A percentile compares a stretch with the other conserved stretches of the same genome.
Conservation (phyloP, 768 basidiomycete species). For the Pholiota microspora region DNA sequence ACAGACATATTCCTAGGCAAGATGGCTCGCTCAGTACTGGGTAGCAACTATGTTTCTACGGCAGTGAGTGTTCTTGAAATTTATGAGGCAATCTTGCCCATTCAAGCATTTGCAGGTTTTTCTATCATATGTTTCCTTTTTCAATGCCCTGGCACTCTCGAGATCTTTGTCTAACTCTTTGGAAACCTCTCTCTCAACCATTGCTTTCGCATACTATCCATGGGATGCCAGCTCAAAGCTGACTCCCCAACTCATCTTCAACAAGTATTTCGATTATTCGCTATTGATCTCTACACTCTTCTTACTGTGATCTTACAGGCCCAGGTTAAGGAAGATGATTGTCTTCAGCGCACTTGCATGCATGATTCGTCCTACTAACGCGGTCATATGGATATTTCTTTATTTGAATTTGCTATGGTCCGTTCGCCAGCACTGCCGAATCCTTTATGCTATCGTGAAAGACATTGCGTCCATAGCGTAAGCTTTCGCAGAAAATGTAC, state of each 20-base stretch:
- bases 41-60: slow-evolving; percentile 52
- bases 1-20: slow-evolving; percentile 76
- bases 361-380: slow-evolving; percentile 85
- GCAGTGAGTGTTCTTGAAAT: slow-evolving; percentile 51
- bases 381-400: slow-evolving; percentile 80
- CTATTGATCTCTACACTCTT: not conserved
- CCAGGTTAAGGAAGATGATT: slow-evolving; percentile 35
- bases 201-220: slow-evolving; percentile 78
- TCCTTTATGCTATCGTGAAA: slow-evolving; percentile 30
- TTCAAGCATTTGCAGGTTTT: slow-evolving; percentile 49
- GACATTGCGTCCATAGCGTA: slow-evolving; percentile 49
- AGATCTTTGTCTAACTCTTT: slow-evolving; percentile 91
- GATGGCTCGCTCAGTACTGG: slow-evolving; percentile 57
- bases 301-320: slow-evolving; percentile 23
- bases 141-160: slow-evolving; percentile 80
- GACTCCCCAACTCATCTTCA: slow-evolving; percentile 37
- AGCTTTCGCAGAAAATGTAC: slow-evolving; percentile 9
- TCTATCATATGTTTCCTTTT: slow-evolving; percentile 82
- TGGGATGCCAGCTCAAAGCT: slow-evolving; percentile 49
- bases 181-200: slow-evolving; percentile 81
- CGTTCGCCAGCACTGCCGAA: slow-evolving; percentile 32
- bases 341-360: slow-evolving; percentile 75
- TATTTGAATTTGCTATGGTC: slow-evolving; percentile 57
- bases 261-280: slow-evolving; percentile 27
- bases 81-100: not conserved